These are phyloP conservation scores for Penicillium fimorum DNA, from an alignment of 495 filamentous ascomycete species.

Conservation along the genomic window DNA sequence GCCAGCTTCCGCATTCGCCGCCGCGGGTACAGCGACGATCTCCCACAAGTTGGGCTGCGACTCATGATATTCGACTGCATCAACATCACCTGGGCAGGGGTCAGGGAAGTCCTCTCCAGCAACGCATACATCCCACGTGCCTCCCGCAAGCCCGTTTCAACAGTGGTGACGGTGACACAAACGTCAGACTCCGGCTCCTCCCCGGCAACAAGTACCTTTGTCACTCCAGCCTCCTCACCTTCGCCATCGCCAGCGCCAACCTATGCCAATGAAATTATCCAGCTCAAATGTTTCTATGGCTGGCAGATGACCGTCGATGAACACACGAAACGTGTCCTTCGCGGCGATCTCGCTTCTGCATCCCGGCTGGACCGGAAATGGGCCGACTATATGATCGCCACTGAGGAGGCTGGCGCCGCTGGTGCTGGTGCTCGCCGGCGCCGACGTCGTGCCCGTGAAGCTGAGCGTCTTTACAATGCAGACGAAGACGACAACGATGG, in stretches of 20 bases:
- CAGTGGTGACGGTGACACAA: constrained; percentile 31
- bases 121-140: constrained; percentile 65
- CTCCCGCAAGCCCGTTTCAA: constrained; percentile 27
- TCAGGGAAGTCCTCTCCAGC: constrained; percentile 79
- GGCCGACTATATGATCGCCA: constrained; percentile 91
- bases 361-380: constrained; percentile 79
- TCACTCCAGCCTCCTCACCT: constrained; percentile 35
- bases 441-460: constrained; percentile 72
- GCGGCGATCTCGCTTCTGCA: constrained; percentile 69
- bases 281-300: constrained; percentile 88
- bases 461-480: constrained; percentile 64
- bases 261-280: constrained; percentile 72
- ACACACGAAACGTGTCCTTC: constrained; percentile 78
- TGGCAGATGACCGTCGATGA: constrained; percentile 95
- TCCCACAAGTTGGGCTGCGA: constrained; percentile 62
- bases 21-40: constrained; percentile 54
- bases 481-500: constrained; percentile 67
- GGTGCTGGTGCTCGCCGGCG: constrained; percentile 65
- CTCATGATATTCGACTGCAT: constrained; percentile 90
- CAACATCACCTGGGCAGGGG: constrained; percentile 88
- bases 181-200: constrained; percentile 30
- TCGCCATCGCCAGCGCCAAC: constrained; percentile 35
- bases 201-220: constrained; percentile 27
- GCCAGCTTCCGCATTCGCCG: constrained; percentile 71
- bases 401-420: constrained; percentile 74